These are phyloP conservation scores for Kockiozyma suomiensis DNA, from an alignment of 805 yeast species.

Conservation along the genomic window DNA sequence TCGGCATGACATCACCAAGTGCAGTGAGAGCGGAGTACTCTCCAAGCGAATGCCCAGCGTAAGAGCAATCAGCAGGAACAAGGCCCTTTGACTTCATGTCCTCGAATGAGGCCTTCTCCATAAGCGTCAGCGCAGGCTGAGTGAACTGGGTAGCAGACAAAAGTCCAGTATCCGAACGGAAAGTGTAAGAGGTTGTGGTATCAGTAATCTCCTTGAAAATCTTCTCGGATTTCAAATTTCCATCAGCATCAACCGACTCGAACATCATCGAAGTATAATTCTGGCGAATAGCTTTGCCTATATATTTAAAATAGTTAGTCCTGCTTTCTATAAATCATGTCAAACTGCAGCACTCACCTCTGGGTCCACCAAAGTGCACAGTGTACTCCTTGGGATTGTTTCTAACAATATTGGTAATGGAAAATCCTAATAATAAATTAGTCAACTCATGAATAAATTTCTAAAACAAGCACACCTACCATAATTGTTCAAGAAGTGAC, in stretches of 20 bases:
- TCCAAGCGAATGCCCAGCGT: slow-evolving; percentile 99
- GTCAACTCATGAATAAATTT: background rate
- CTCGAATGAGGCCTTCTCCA: slow-evolving; percentile 99
- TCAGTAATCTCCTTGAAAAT: slow-evolving; percentile 91
- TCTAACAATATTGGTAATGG: slow-evolving; percentile 91
- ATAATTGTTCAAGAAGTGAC: slow-evolving; percentile 86
- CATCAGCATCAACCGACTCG: slow-evolving; percentile 87
- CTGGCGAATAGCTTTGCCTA: slow-evolving; percentile 76
- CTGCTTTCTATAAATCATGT: background rate
- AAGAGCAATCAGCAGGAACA: slow-evolving; percentile 88
- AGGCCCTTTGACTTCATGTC: slow-evolving; percentile 95
- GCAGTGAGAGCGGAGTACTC: slow-evolving; percentile 98
- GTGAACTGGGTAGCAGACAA: slow-evolving; percentile 98
- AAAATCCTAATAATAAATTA: slow-evolving; percentile 63
- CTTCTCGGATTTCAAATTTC: slow-evolving; percentile 83
- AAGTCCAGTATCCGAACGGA: slow-evolving; percentile 90
- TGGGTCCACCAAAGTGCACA: slow-evolving; percentile 96
- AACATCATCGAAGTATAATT: slow-evolving; percentile 97
- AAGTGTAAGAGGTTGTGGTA: slow-evolving; percentile 79
- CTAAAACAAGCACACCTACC: slow-evolving; percentile 12
- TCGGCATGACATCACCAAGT: slow-evolving; percentile 97
- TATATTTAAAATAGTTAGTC: background rate
- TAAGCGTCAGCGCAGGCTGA: slow-evolving; percentile 97
- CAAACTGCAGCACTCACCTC: slow-evolving; percentile 58
- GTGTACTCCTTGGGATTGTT: slow-evolving; percentile 95